These are phyloP conservation scores for Pelargonium australe DNA, from an alignment of 441 rosid genomes.

Conservation along the genomic window DNA sequence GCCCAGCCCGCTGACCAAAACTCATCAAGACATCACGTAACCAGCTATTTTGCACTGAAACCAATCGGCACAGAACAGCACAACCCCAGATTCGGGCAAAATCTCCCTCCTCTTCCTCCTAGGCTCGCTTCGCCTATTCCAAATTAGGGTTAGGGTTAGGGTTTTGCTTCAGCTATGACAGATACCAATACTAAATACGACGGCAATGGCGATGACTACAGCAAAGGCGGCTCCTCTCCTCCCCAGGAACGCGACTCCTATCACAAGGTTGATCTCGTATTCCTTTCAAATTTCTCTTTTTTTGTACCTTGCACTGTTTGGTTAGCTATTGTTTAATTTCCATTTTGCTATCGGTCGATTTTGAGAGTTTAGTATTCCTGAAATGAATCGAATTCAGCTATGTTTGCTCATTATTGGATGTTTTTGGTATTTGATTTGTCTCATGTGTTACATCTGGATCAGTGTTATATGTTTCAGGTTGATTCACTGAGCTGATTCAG, in stretches of 20 bases:
- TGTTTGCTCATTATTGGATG: not conserved
- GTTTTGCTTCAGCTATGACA: not conserved
- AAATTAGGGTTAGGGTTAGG: constrained; percentile 1
- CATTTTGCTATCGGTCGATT: not conserved
- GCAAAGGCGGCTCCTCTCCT: not conserved
- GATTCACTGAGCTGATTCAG: too few species aligned
- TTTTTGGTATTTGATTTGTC: not conserved
- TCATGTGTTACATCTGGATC: not conserved
- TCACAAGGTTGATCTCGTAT: not conserved
- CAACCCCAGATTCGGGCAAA: not conserved
- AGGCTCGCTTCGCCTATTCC: not conserved
- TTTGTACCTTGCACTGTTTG: not conserved
- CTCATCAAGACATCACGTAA: not conserved
- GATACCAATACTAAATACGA: not conserved
- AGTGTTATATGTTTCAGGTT: not conserved
- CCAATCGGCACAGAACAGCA: not conserved
- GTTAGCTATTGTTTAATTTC: not conserved
- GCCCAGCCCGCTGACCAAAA: not conserved
- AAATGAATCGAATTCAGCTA: not conserved
- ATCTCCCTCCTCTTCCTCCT: not conserved
- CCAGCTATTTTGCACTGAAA: not conserved
- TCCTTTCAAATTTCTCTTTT: not conserved
- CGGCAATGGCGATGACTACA: not conserved
- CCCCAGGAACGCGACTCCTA: too few species aligned
- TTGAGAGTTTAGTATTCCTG: not conserved